Conservation (phyloP, 306 rosid genomes). For the Herpetospermum pedunculosum region DNA sequence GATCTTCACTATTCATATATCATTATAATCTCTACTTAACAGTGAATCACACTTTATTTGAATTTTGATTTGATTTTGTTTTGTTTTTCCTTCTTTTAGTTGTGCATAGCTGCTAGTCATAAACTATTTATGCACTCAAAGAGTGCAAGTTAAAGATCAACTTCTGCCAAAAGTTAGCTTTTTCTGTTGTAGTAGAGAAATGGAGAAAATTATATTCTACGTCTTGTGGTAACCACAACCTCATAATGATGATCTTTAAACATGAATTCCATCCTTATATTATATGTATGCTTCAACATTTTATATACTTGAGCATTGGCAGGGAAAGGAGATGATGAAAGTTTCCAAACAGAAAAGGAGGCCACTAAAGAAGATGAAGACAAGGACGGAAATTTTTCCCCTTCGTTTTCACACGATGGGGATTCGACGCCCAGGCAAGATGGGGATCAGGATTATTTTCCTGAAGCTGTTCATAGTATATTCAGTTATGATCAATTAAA, state of each 20-base stretch:
- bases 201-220: background rate
- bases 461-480: conserved; percentile 28
- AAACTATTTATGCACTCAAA: background rate
- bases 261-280: background rate
- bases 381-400: conserved; percentile 47
- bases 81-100: background rate
- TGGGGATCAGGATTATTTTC: conserved; percentile 22
- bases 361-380: conserved; percentile 45
- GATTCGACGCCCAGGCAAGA: conserved; percentile 48
- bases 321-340: conserved; percentile 47
- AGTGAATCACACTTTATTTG: background rate
- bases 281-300: background rate
- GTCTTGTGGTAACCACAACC: background rate
- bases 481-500: conserved; percentile 80
- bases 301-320: background rate
- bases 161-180: background rate
- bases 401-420: conserved; percentile 37
- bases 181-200: background rate
- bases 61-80: background rate
- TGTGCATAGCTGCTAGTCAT: background rate
- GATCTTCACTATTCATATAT: background rate
- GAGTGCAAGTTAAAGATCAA: background rate
- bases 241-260: background rate
- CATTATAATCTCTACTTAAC: background rate
- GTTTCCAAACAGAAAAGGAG: conserved; percentile 39